Evolutionary conservation across 169 alveolate genomes (phyloP), one percentile per base, ranked within the genome.

Genomic region (Eimeria acervulina): DNA sequence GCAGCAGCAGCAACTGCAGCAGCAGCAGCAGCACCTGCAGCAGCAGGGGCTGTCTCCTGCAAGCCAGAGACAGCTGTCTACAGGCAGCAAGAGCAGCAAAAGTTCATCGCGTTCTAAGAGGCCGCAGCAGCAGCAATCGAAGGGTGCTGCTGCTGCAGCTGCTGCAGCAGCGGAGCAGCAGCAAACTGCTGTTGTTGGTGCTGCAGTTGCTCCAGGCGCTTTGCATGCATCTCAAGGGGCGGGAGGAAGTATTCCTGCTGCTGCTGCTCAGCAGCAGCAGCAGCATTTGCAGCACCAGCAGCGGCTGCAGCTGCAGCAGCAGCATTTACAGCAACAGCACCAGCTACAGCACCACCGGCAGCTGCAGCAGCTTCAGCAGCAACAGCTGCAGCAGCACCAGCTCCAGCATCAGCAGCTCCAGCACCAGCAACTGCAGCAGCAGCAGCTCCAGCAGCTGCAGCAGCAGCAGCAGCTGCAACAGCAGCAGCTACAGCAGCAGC

Each of bases 1-100:
- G 52, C 87, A 36, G 87, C 87, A 76, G 87, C 87, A 76, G 87
- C 87, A 76, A 44, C 87, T 40, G 59, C 87, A 40, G 87, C 87
- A 28, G 87, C 87, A 40, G 61, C 87, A 8, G 87, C 87, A 76
- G 63, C 87, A 76, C 28, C 87, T 40, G 59, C 87, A 76, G 59
- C 87, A 76, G 61, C 87, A 76, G 28, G 38, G 36, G 47, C 63
- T 76, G 87, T n/a, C 87, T 38, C 63, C 87, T 17, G 87, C 87
- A 26, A 42, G 87, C 40, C 87, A 76, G 52, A 12, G 87, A 61
- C 87, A 76, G 59, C 87, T 76, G 36, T 76, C 87, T 8, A 76
- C 59, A 17, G 52, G 87, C 87, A 76, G 87, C 87, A 76, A 76
- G 87, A 76, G 87, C 87, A 76, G 87, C 87, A 76, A 76, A 23